Conservation (phyloP, 192 early-diverging fungal species). For the Backusella parvicylindrica region DNA sequence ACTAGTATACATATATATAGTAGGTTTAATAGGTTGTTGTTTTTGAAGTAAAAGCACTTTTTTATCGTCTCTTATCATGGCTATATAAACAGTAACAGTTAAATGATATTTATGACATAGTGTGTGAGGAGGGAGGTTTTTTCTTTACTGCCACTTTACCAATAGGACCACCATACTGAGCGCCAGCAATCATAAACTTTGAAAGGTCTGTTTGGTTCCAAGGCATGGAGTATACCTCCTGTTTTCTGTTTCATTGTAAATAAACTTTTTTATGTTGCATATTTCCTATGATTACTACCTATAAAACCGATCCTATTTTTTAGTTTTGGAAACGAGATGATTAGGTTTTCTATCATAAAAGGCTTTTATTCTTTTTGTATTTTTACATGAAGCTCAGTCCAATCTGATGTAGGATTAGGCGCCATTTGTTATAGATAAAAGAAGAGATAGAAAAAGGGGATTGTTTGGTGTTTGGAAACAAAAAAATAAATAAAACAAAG, state of each 20-base stretch:
- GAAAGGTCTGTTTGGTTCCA: conserved; percentile 89
- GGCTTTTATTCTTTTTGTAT: background rate
- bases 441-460: conserved; percentile 2
- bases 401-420: conserved; percentile 55
- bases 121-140: no score
- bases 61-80: conserved; percentile 89
- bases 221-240: conserved; percentile 82
- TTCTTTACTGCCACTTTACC: conserved; percentile 38
- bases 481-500: background rate
- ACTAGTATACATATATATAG: conserved; percentile 82
- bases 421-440: conserved; percentile 36
- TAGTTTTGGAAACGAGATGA: background rate
- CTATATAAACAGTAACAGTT: conserved; percentile 40
- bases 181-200: conserved; percentile 77
- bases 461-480: background rate
- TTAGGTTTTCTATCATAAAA: no score
- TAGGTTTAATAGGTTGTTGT: conserved; percentile 70
- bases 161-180: conserved; percentile 91
- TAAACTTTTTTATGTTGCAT: background rate
- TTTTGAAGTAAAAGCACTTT: conserved; percentile 75
- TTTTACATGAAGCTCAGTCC: conserved; percentile 49
- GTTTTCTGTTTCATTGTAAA: conserved; percentile 41
- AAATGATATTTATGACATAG: no score
- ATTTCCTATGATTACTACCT: conserved; percentile 36
- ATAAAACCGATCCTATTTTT: conserved; percentile 50